Percentiles rank a stretch among this genome's conserved stretches.
Evolutionary conservation across 805 yeast genomes (phyloP).

Genomic region (Teunomyces atbi): DNA sequence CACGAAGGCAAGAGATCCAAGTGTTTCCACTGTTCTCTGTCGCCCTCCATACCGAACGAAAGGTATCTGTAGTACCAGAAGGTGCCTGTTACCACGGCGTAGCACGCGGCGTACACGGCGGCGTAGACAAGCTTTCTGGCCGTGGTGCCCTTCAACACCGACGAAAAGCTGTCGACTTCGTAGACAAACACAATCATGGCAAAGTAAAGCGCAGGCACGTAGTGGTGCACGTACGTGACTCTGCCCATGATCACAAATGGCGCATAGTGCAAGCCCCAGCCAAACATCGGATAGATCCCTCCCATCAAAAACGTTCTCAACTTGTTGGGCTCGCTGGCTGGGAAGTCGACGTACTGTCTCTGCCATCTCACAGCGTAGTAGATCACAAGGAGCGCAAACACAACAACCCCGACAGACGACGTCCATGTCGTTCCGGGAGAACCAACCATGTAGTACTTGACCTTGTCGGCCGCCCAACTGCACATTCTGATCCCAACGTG

Average conservation of each 20-base stretch:
- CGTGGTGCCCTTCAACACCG: constrained; percentile 18
- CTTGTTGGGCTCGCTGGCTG: constrained; percentile 39
- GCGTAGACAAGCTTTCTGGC: constrained; percentile 14
- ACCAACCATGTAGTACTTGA: constrained; percentile 66
- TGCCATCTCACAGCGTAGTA: constrained; percentile 57
- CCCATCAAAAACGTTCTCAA: constrained; percentile 59
- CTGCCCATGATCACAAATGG: constrained; percentile 95
- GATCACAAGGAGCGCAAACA: constrained; percentile 48
- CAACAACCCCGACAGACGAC: constrained; percentile 58
- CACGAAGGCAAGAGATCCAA: constrained; percentile 40
- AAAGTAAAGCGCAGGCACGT: constrained; percentile 92
- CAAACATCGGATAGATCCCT: constrained; percentile 81
- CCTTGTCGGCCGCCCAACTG: constrained; percentile 59
- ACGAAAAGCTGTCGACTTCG: constrained; percentile 49
- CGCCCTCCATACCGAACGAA: constrained; percentile 46
- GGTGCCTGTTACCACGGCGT: constrained; percentile 32
- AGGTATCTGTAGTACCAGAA: constrained; percentile 45
- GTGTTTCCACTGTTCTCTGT: constrained; percentile 37
- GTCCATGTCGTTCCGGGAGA: constrained; percentile 73
- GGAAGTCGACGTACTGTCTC: constrained; percentile 63
- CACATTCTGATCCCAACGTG: constrained; percentile 74
- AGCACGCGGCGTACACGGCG: constrained; percentile 23
- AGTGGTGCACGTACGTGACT: constrained; percentile 95
- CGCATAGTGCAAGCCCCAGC: constrained; percentile 85
- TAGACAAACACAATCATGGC: constrained; percentile 78